Evolutionary conservation across 228 moss, liverwort and hornwort genomes (phyloP), one percentile per base, ranked within the genome.

Genomic region (Sphagnum fallax): DNA sequence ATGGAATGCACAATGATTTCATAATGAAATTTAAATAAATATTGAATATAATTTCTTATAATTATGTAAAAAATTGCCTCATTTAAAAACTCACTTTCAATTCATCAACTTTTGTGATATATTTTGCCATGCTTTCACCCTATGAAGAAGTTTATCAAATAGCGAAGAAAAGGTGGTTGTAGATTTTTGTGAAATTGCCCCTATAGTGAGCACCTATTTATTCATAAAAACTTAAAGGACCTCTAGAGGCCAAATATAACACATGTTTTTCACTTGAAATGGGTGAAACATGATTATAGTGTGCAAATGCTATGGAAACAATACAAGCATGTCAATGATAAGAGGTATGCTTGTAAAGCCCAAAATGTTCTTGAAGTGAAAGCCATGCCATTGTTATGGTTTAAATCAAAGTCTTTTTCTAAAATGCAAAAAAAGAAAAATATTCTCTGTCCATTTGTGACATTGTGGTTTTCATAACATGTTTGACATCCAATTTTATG

Each of bases 301-400:
- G 32, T 32, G 32, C 32, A 32, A 32, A 32, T 32, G 32, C 1
- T 32, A 32, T 32, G 32, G 32, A 32, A 32, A 32, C 32, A 32
- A 32, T 0, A 32, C 32, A 32, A 32, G 32, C 32, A 32, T 32
- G 32, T 32, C 32, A 8, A 55, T 8, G 12, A 55, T 7, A 55
- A 12, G 9, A 55, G 53, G 53, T 12, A 8, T 63, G 63, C 78
- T 83, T 87, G 83, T 49, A 87, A 72, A 53, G 78, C 74, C 68
- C 75, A 80, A 72, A 87, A 76, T 57, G 77, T 78, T 66, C 65
- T 83, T 60, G 58, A 59, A 13, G 67, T 61, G 16, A 57, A 67
- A 32, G 10, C 52, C 50, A 52, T 74, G 47, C 63, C 74, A 68
- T 61, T 63, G 5, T 8, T 53, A 52, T 60, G 52, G 5, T 63